Conservation (phyloP, 345 rosid genomes). For the Ailanthus altissimus region DNA sequence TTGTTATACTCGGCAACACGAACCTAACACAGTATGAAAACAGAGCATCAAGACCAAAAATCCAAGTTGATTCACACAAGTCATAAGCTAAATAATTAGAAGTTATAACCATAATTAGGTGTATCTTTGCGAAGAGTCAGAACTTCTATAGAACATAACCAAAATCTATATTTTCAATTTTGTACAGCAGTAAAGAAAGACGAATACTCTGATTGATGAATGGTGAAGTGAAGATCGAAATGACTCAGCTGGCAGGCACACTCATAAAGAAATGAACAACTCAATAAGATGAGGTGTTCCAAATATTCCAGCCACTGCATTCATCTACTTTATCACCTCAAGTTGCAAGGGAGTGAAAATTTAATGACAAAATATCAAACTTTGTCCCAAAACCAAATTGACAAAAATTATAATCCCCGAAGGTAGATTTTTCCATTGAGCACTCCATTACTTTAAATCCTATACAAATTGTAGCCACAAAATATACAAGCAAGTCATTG, state of each 20-base stretch:
- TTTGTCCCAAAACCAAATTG: background rate
- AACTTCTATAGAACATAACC: background rate
- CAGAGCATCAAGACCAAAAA: conserved; percentile 13
- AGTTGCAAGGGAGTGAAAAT: background rate
- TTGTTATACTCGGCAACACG: conserved; percentile 94
- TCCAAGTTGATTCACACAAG: background rate
- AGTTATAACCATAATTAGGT: background rate
- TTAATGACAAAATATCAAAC: background rate
- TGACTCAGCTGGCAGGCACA: background rate
- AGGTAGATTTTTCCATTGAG: background rate
- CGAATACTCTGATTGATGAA: background rate
- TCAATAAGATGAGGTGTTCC: background rate
- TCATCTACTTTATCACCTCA: background rate
- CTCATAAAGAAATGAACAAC: background rate
- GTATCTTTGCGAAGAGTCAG: background rate
- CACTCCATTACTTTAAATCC: background rate
- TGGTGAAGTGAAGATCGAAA: background rate
- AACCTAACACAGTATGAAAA: conserved; percentile 55
- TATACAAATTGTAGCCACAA: background rate
- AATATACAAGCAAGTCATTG: background rate
- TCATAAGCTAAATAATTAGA: background rate
- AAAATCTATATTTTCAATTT: background rate
- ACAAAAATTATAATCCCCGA: background rate
- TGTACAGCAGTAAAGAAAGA: background rate
- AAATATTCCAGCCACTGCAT: background rate